Evolutionary conservation across 768 basidiomycete species (phyloP).

Genomic region (Gloeophyllum trabeum): DNA sequence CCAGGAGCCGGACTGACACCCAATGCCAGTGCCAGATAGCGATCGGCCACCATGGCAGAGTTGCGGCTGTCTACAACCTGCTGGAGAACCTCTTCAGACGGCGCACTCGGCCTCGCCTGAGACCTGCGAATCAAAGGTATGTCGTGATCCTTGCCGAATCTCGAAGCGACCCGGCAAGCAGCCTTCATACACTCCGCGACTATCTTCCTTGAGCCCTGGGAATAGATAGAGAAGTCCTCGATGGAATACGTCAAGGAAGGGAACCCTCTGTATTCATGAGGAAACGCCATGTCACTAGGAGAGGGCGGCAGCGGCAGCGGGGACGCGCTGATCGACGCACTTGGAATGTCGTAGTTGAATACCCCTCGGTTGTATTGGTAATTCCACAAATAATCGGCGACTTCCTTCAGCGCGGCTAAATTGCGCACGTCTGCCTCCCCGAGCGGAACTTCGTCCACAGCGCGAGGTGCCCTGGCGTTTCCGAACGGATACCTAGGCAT

Average conservation of each 20-base stretch:
- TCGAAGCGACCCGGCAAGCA: constrained; percentile 66
- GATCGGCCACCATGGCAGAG: constrained; percentile 30
- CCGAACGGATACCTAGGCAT: constrained; percentile 32
- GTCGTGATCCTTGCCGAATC: constrained; percentile 46
- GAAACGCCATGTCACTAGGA: constrained; percentile 3
- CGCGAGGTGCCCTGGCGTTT: constrained; percentile 5
- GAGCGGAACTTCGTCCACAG: neutral
- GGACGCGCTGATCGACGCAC: constrained; percentile 16
- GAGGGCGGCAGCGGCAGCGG: constrained; percentile 16
- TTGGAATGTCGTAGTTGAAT: constrained; percentile 14
- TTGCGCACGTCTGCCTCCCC: constrained; percentile 8
- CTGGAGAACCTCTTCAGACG: constrained; percentile 24
- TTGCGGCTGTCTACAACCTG: constrained; percentile 39
- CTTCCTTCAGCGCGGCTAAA: constrained; percentile 19
- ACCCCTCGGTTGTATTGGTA: constrained; percentile 10
- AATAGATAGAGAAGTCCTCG: constrained; percentile 9
- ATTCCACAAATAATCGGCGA: constrained; percentile 8
- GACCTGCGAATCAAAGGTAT: constrained; percentile 58
- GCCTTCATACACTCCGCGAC: constrained; percentile 79
- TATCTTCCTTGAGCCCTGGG: constrained; percentile 36
- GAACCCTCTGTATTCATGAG: constrained; percentile 30
- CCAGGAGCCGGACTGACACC: constrained; percentile 24
- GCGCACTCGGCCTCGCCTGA: constrained; percentile 19
- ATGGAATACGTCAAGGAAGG: constrained; percentile 40
- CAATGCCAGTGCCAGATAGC: constrained; percentile 20